Base-by-base conservation (phyloP, 2,329 filamentous ascomycete genomes). In the Parafenestella ontariensis region DNA sequence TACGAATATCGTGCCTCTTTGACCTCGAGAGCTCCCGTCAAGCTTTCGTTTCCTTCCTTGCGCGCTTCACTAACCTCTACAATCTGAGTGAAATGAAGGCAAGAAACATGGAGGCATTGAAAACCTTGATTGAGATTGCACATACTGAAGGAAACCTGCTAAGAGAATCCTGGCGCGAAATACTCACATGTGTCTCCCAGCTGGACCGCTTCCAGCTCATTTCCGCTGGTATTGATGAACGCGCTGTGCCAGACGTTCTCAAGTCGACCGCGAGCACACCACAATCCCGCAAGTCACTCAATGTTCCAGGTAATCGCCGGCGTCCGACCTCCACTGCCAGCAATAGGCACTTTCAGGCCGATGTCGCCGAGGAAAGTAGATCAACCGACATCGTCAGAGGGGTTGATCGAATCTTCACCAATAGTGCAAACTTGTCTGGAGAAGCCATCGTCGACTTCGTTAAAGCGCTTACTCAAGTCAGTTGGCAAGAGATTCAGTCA, bases 401-500 rank as follows among this genome's bases (percentile, higher is more conserved):
- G 23, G 93, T 99, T 3, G 96, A 99, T 76, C 86, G 92, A 34
- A 98, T 99, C 67, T 99, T 99, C 72, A 96, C 92, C 43, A 96
- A 96, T 71, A 98, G 95, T 0, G 94, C 93, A 8, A 93, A 96
- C 65, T 83, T 99, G 2, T 93, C 90, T 4, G 93, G 93, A 54
- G 92, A 97, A 63, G 93, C 94, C 3, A 99, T 99, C 68, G 90
- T 98, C 1, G 89, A 96, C 73, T 99, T 99, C 73, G 94, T 96
- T 46, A 88, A 88, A 51, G 93, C 95, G 0, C 79, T 99, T 54
- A 96, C 91, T 7, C 92, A 97, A 73, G 94, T 99, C 62, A 98
- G 94, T 76, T 98, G 95, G 95, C 94, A 98, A 70, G 95, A 99
- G 76, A 99, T 99, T 70, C 94, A 96, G 73, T 96, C 95, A 3